phyloP scores from a whole-genome alignment of 2,329 filamentous ascomycete species.

The Cercospora beticola region DNA sequence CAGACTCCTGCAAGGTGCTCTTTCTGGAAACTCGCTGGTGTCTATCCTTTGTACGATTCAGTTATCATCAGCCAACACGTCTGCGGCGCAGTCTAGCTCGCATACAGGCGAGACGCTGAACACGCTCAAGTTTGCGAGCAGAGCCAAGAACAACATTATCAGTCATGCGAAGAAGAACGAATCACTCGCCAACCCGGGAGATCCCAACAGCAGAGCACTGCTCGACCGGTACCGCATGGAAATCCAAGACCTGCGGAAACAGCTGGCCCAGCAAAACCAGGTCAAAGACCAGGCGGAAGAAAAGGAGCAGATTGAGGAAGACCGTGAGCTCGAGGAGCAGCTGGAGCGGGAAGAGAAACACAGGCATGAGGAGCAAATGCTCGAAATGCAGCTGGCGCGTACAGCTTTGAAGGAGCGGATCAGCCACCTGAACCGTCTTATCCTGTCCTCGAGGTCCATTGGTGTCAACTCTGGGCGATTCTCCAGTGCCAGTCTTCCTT shows the following conservation, averaged over 20 bases:
- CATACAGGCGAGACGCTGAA: conserved; percentile 90
- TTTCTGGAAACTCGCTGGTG: conserved; percentile 90
- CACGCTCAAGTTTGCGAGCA: conserved; percentile 92
- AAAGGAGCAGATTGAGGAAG: conserved; percentile 62
- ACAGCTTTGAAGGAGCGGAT: conserved; percentile 97
- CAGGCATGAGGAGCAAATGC: conserved; percentile 87
- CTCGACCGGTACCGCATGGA: conserved; percentile 93
- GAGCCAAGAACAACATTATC: conserved; percentile 96
- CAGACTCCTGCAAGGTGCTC: conserved; percentile 81
- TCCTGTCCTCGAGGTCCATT: conserved; percentile 91
- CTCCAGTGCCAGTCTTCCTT: conserved; percentile 42
- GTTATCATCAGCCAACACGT: conserved; percentile 70
- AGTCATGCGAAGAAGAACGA: conserved; percentile 95
- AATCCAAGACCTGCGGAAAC: conserved; percentile 75
- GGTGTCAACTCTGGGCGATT: conserved; percentile 84
- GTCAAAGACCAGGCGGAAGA: conserved; percentile 50
- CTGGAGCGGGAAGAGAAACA: conserved; percentile 70
- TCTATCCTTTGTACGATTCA: conserved; percentile 98
- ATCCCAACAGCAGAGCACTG: conserved; percentile 81
- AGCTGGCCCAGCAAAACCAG: conserved; percentile 81
- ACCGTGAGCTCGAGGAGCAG: conserved; percentile 66
- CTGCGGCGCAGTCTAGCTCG: conserved; percentile 66
- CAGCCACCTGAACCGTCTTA: conserved; percentile 91
- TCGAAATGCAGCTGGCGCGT: conserved; percentile 95
- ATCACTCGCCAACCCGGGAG: conserved; percentile 71